Evolutionary conservation across 768 basidiomycete genomes (phyloP), one percentile per base, ranked within the genome.

Genomic region (Sutorius australiensis): DNA sequence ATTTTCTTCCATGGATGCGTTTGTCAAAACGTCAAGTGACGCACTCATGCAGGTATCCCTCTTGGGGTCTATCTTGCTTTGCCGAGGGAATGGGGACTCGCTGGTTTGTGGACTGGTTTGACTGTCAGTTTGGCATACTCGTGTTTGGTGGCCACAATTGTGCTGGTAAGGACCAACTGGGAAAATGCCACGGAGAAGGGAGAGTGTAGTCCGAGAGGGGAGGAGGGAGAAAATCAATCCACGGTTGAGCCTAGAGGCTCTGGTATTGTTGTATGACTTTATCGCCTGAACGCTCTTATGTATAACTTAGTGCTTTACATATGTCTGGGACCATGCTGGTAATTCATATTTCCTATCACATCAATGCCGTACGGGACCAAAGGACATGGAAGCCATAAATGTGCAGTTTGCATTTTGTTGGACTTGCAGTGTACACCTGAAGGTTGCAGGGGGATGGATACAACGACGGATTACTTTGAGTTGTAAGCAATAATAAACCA

Each of bases 41-140:
- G 17, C 33, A 10, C 31, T 37, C 17, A 6, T 37, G 44, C 51
- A 67, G 87, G 66, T 30, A 56, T 68, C 9, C 66, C 61, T 27
- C 57, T 68, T n/a, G 64, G 65, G 6, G 39, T 61, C 17, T 67
- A 63, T 52, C 57, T 66, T 5, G 46, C 64, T 14, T 56, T 66
- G 11, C 5, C 19, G 17, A 46, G 38, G 33, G 39, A 52, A 19
- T 59, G 66, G 66, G 66, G 61, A 10, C 66, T 67, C 12, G 51
- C 50, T 40, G 65, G 66, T 7, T 17, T 67, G 16, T 66, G 63
- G 66, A 36, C 46, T 21, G 61, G 63, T 9, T 56, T 66, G 50
- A 58, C 46, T 31, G 19, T 54, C 38, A 66, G 66, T 51, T 37
- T 66, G 49, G 46, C 53, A 13, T 66, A 44, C 39, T 58, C 61